Percentiles rank a stretch among this genome's conserved stretches.
Evolutionary conservation across 2,329 filamentous ascomycete species (phyloP).

Genomic region (Claviceps sp.): DNA sequence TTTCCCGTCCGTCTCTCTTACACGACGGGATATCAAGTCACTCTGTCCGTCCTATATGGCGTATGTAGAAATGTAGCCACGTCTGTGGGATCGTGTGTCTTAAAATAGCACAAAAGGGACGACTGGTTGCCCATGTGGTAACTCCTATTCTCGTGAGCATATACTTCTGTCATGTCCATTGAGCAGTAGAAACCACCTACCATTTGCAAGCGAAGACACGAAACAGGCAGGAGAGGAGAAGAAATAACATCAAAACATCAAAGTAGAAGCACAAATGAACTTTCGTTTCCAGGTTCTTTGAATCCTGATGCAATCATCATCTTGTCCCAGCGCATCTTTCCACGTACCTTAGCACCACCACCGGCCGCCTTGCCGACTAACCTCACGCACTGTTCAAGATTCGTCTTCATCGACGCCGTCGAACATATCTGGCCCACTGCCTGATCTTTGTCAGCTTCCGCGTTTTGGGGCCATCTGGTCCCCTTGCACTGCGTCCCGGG

Average conservation of each 20-base stretch:
- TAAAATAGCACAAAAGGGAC: no score
- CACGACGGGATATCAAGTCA: no score
- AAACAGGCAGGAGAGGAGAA: no score
- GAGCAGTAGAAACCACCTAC: not conserved
- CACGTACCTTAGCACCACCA: slow-evolving; percentile 61
- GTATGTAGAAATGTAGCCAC: not conserved
- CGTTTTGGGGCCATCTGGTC: not conserved
- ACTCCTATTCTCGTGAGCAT: not conserved
- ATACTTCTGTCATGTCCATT: not conserved
- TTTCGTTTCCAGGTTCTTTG: not conserved
- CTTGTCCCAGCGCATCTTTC: not conserved
- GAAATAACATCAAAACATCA: no score
- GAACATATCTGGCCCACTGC: slow-evolving; percentile 85
- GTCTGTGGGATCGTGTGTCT: not conserved
- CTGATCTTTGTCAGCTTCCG: slow-evolving; percentile 17
- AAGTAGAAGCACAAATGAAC: not conserved
- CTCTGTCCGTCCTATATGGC: no score
- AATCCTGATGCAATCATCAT: not conserved
- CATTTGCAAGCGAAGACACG: not conserved
- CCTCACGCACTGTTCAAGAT: slow-evolving; percentile 63
- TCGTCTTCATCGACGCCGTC: slow-evolving; percentile 62
- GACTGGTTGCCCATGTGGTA: no score
- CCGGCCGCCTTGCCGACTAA: slow-evolving; percentile 60
- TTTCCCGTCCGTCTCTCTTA: no score
- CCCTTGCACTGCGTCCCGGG: not conserved